Evolutionary conservation across 2,329 filamentous ascomycete genomes (phyloP).

Genomic region (Alternaria metachromatica): DNA sequence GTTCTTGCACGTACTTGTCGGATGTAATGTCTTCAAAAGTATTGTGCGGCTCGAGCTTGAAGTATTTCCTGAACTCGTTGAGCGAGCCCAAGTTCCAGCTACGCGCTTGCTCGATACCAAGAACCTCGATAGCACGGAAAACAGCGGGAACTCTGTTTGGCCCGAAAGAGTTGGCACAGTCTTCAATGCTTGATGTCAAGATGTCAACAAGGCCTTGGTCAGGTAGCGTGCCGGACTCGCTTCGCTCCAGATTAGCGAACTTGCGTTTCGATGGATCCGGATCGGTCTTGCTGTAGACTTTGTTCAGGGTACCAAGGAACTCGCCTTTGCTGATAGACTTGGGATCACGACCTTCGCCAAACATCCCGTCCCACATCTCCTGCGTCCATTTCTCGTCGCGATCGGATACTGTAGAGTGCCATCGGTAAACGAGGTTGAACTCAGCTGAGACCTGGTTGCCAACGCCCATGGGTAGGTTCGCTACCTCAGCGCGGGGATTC

Average conservation of each 20-base stretch:
- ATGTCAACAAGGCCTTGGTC: conserved; percentile 80
- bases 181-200: conserved; percentile 72
- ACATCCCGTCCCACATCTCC: conserved; percentile 53
- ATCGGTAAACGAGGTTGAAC: conserved; percentile 88
- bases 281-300: conserved; percentile 67
- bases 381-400: conserved; percentile 84
- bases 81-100: conserved; percentile 79
- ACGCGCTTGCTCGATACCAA: conserved; percentile 79
- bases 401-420: conserved; percentile 80
- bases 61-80: conserved; percentile 86
- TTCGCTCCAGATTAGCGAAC: conserved; percentile 71
- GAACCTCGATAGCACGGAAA: conserved; percentile 77
- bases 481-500: conserved; percentile 74
- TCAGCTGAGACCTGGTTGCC: conserved; percentile 87
- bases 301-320: conserved; percentile 67
- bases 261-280: conserved; percentile 72
- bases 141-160: conserved; percentile 74
- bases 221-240: conserved; percentile 70
- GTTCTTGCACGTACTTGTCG: conserved; percentile 71
- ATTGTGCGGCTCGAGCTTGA: conserved; percentile 75
- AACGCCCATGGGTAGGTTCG: conserved; percentile 69
- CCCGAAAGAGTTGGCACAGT: conserved; percentile 68
- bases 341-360: conserved; percentile 57
- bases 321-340: conserved; percentile 64
- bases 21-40: conserved; percentile 85